Conservation (phyloP, 208 protist genomes). For the Plasmodiophora brassicae region DNA sequence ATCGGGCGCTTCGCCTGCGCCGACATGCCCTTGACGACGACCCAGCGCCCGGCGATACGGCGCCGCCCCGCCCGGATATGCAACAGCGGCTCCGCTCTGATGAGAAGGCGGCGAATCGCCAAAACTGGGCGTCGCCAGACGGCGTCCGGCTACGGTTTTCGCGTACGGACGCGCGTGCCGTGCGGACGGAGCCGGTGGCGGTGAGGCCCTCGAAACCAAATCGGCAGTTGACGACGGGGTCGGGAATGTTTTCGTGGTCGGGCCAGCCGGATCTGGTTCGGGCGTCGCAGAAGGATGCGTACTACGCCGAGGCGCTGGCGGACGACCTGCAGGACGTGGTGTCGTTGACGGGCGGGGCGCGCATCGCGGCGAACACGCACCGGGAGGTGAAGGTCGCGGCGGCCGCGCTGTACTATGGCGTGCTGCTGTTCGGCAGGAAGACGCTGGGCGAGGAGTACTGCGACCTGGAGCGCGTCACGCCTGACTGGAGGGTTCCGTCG, state of each 20-base stretch:
- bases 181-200: too few species aligned
- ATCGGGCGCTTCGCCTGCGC: too few species aligned
- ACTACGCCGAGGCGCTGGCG: background rate
- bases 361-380: background rate
- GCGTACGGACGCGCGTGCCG: too few species aligned
- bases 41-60: too few species aligned
- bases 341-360: background rate
- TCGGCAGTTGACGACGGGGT: too few species aligned
- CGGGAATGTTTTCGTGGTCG: background rate
- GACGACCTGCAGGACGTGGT: background rate
- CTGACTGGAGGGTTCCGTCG: background rate
- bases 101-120: too few species aligned
- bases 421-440: background rate
- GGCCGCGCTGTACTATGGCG: background rate
- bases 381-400: background rate
- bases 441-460: constrained; percentile 23
- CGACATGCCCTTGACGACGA: too few species aligned
- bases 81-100: too few species aligned
- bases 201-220: too few species aligned
- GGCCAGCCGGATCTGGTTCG: background rate
- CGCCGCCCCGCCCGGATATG: too few species aligned
- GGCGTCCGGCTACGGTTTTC: too few species aligned
- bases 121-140: too few species aligned
- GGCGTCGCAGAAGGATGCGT: background rate
- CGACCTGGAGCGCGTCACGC: background rate